Evolutionary conservation across 371 early-diverging fungal species (phyloP).

Genomic region (Mortierella sp.): DNA sequence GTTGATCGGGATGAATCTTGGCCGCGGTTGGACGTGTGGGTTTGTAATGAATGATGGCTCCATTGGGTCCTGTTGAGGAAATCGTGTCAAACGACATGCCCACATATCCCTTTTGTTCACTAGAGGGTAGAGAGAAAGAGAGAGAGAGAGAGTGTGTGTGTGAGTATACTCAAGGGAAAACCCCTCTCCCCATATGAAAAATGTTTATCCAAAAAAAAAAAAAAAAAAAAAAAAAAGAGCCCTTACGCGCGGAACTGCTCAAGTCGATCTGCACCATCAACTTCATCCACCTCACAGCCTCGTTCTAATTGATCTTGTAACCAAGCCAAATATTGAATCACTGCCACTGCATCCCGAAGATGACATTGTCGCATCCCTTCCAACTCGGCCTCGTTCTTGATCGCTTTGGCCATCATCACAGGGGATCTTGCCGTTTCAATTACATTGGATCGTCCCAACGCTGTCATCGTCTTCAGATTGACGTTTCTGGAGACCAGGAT

Average conservation of each 20-base stretch:
- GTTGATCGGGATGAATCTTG: slow-evolving; percentile 70
- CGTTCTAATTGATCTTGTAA: slow-evolving; percentile 83
- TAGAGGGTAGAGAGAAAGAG: slow-evolving; percentile 12
- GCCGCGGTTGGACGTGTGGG: slow-evolving; percentile 83
- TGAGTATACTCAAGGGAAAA: slow-evolving; percentile 1
- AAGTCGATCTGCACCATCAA: slow-evolving; percentile 77
- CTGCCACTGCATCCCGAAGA: slow-evolving; percentile 90
- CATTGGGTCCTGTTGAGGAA: slow-evolving; percentile 95
- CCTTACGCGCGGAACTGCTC: slow-evolving; percentile 51
- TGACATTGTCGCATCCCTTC: slow-evolving; percentile 93
- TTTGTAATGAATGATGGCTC: slow-evolving; percentile 99
- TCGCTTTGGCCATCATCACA: slow-evolving; percentile 78
- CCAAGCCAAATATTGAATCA: slow-evolving; percentile 91
- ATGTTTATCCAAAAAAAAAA: no score
- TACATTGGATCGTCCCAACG: slow-evolving; percentile 57
- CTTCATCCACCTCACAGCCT: slow-evolving; percentile 66
- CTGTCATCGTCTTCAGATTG: slow-evolving; percentile 62
- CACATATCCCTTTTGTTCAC: slow-evolving; percentile 77
- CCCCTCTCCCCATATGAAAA: not conserved
- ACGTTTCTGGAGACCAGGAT: slow-evolving; percentile 58
- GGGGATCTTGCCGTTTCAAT: slow-evolving; percentile 71
- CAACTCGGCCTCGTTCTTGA: slow-evolving; percentile 92
- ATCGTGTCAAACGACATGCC: slow-evolving; percentile 98
- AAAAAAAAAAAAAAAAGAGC: no score
- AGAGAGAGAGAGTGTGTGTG: not conserved